Conservation (phyloP, 1,139 yeast species). For the Hansenula sp. region DNA sequence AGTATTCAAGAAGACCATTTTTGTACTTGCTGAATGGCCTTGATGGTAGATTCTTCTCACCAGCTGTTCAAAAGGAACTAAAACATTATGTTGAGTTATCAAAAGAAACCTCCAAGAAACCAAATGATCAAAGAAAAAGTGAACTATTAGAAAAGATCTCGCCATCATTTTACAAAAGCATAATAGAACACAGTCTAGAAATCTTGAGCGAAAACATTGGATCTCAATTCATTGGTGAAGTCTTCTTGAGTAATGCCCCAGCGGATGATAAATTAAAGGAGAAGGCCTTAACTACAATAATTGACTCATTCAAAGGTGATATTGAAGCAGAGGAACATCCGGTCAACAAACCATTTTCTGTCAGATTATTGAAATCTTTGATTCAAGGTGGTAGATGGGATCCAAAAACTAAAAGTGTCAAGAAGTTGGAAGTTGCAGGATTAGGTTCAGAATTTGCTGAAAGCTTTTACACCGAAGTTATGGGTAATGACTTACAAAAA, state of each 20-base stretch:
- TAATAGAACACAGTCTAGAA: conserved; percentile 43
- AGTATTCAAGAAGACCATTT: conserved; percentile 86
- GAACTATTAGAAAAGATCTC: conserved; percentile 68
- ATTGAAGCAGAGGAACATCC: conserved; percentile 65
- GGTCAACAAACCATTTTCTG: conserved; percentile 67
- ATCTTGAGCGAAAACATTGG: conserved; percentile 72
- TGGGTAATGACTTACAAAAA: conserved; percentile 43
- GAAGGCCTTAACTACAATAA: conserved; percentile 50
- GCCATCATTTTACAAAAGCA: conserved; percentile 58
- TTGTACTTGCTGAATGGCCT: conserved; percentile 76
- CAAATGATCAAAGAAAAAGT: conserved; percentile 66
- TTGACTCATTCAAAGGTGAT: conserved; percentile 64
- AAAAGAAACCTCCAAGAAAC: conserved; percentile 77
- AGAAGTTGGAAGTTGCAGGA: conserved; percentile 43
- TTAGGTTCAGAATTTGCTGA: conserved; percentile 65
- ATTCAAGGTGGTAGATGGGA: conserved; percentile 85
- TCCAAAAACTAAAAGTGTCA: conserved; percentile 50
- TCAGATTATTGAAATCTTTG: conserved; percentile 73
- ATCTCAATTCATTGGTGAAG: conserved; percentile 77
- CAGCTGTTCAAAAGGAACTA: conserved; percentile 59
- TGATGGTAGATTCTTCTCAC: conserved; percentile 80
- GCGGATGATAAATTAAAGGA: conserved; percentile 40
- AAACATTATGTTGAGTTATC: conserved; percentile 62
- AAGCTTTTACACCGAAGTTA: conserved; percentile 48
- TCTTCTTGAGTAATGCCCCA: conserved; percentile 56